phyloP scores from a whole-genome alignment of 2,329 filamentous ascomycete genomes.

The Emmonsia crescens region DNA sequence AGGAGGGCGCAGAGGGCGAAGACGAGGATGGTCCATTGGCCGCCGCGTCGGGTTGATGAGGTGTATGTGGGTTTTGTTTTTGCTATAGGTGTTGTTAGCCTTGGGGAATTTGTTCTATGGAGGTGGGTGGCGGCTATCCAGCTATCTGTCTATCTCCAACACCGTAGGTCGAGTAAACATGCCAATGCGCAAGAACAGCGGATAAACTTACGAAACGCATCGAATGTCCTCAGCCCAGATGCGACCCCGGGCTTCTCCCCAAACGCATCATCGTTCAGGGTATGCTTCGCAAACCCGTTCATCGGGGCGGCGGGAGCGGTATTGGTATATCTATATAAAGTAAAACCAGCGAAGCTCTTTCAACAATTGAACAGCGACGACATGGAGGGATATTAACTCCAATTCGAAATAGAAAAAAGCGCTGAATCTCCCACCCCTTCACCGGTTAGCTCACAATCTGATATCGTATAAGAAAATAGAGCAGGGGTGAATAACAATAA shows the following conservation, averaged over 20 bases:
- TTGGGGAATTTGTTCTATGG: not conserved
- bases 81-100: conserved; percentile 41
- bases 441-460: not conserved
- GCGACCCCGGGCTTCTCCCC: conserved; percentile 53
- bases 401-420: not conserved
- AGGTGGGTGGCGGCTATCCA: not conserved
- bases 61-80: conserved; percentile 95
- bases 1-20: conserved; percentile 63
- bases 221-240: conserved; percentile 65
- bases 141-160: too few species aligned
- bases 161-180: not conserved
- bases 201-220: conserved; percentile 77
- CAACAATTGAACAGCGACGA: not conserved
- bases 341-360: not conserved
- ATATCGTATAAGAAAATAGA: not conserved
- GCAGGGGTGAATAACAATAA: not conserved
- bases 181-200: not conserved
- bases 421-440: not conserved
- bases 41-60: conserved; percentile 70
- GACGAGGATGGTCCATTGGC: conserved; percentile 86
- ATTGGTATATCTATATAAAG: not conserved
- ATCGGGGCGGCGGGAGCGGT: conserved; percentile 41
- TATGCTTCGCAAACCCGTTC: conserved; percentile 66
- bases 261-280: conserved; percentile 69
- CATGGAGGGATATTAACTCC: not conserved